Conservation (phyloP, 2,329 filamentous ascomycete genomes). For the Pseudogymnoascus sp. region DNA sequence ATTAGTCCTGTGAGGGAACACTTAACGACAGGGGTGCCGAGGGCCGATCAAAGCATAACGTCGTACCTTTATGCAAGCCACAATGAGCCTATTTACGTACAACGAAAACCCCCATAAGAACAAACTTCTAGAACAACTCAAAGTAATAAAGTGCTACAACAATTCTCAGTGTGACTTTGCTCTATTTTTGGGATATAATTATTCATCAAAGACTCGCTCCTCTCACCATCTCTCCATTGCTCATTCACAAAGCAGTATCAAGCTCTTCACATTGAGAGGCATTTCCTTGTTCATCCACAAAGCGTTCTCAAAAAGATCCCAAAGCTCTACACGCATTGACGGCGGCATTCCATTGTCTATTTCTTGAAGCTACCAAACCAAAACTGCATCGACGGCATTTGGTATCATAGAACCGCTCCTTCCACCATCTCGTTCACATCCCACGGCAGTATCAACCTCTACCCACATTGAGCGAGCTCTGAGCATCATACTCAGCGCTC, state of each 20-base stretch:
- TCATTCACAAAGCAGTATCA: neutral
- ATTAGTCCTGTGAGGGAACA: conserved; percentile 9
- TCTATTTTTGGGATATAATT: neutral
- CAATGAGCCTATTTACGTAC: conserved; percentile 1
- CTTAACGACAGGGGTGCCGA: conserved; percentile 9
- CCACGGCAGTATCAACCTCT: neutral
- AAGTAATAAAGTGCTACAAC: neutral
- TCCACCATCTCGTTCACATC: neutral
- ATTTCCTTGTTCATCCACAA: neutral
- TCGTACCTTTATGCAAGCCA: conserved; percentile 7
- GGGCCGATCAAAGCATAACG: conserved; percentile 2
- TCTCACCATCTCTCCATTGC: neutral
- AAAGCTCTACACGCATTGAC: too few species aligned
- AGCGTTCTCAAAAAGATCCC: neutral
- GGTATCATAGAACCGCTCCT: neutral
- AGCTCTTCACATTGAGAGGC: neutral
- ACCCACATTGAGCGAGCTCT: conserved; percentile 48
- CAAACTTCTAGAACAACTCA: conserved; percentile 8
- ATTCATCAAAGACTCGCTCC: neutral
- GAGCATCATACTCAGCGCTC: conserved; percentile 46
- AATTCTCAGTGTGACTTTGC: neutral
- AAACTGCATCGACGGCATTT: neutral
- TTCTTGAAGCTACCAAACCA: too few species aligned
- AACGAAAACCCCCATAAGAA: neutral
- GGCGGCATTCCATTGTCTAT: too few species aligned